Evolutionary conservation across 2,329 filamentous ascomycete species (phyloP).

Genomic region (Exophiala calicioides): DNA sequence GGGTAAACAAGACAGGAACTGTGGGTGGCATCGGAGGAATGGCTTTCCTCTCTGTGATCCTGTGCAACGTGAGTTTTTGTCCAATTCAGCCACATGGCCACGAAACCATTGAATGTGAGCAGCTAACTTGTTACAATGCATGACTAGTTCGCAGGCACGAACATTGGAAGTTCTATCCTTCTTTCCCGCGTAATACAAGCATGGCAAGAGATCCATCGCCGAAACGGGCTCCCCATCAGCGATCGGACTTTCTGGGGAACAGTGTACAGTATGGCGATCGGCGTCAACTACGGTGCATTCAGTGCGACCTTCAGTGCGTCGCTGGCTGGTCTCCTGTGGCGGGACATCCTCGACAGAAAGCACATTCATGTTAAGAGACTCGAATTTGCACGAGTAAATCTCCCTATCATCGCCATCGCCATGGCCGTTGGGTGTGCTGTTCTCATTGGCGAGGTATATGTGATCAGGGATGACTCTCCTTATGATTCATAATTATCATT

Average conservation of each 20-base stretch:
- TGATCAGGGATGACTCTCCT: slow-evolving; percentile 49
- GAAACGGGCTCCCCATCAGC: slow-evolving; percentile 53
- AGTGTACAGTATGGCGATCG: slow-evolving; percentile 62
- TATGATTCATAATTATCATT: slow-evolving; percentile 36
- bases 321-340: slow-evolving; percentile 70
- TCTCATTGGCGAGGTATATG: slow-evolving; percentile 65
- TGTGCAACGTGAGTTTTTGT: slow-evolving; percentile 66
- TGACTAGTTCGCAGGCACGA: slow-evolving; percentile 70
- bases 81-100: too few relatives aligned
- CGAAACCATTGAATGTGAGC: background rate
- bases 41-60: slow-evolving; percentile 69
- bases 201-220: slow-evolving; percentile 63
- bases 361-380: slow-evolving; percentile 64
- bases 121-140: slow-evolving; percentile 20
- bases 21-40: slow-evolving; percentile 45
- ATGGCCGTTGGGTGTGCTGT: slow-evolving; percentile 66
- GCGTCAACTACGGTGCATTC: slow-evolving; percentile 74
- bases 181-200: slow-evolving; percentile 69
- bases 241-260: slow-evolving; percentile 58
- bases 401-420: slow-evolving; percentile 47
- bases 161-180: slow-evolving; percentile 74
- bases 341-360: slow-evolving; percentile 68
- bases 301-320: slow-evolving; percentile 72
- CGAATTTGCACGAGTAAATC: slow-evolving; percentile 62
- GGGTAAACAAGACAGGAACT: slow-evolving; percentile 15